Evolutionary conservation across 345 rosid genomes (phyloP).

Genomic region (Rhodamnia rubescens): DNA sequence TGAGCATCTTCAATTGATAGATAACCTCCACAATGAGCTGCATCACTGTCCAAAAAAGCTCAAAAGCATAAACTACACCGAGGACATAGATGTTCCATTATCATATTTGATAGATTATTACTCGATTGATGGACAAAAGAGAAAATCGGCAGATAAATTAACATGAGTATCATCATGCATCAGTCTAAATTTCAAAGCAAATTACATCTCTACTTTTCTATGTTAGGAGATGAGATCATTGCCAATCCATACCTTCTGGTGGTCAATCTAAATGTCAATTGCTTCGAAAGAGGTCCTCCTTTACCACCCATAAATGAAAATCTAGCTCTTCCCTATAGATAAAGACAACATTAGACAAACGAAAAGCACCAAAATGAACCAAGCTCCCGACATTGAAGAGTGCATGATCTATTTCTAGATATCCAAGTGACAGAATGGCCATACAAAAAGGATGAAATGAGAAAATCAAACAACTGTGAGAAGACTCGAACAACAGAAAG

Average conservation of each 20-base stretch:
- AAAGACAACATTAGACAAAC: background rate
- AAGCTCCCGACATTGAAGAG: background rate
- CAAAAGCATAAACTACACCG: background rate
- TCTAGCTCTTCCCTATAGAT: conserved; percentile 67
- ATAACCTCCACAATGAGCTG: conserved; percentile 35
- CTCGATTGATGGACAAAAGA: background rate
- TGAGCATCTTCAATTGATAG: conserved; percentile 49
- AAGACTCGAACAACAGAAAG: background rate
- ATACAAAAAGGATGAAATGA: background rate
- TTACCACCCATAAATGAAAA: conserved; percentile 93
- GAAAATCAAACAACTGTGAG: background rate
- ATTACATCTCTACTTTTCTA: background rate
- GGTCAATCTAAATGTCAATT: conserved; percentile 67
- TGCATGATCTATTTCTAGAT: background rate
- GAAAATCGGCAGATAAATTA: background rate
- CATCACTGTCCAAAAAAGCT: background rate
- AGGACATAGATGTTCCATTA: background rate
- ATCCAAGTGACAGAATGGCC: background rate
- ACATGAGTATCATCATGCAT: background rate
- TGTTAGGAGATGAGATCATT: background rate
- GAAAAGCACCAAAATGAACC: background rate
- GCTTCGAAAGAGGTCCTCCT: conserved; percentile 97
- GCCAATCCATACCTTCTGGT: conserved; percentile 47
- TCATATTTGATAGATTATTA: background rate
- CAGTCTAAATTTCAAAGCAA: background rate